Conservation (phyloP, 345 rosid species). For the Eucalyptus victrix region DNA sequence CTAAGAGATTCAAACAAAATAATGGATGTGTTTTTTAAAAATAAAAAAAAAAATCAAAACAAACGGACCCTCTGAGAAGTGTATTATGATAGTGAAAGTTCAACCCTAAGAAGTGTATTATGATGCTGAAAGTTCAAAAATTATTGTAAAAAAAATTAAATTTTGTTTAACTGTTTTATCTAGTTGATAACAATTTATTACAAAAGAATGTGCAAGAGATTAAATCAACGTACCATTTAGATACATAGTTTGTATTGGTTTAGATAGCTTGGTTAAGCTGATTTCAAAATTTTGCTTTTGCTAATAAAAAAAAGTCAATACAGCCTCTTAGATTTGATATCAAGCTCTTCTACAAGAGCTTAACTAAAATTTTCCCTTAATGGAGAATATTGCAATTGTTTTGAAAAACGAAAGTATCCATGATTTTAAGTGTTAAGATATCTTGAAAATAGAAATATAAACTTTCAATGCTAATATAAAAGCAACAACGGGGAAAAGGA, state of each 20-base stretch:
- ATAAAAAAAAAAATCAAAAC: rapidly evolving
- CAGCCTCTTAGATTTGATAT: not conserved
- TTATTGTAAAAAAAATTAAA: too few relatives aligned
- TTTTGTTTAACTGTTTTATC: too few relatives aligned
- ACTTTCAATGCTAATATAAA: not conserved
- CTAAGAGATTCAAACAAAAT: not conserved
- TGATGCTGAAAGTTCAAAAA: not conserved
- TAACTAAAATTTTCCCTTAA: not conserved
- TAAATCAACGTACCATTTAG: not conserved
- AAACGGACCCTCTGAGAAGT: not conserved
- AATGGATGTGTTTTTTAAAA: too few relatives aligned
- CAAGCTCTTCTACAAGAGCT: not conserved
- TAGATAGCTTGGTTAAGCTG: not conserved
- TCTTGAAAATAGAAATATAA: not conserved
- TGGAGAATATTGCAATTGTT: not conserved
- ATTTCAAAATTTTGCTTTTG: not conserved
- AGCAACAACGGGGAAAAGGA: not conserved
- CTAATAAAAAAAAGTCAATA: not conserved
- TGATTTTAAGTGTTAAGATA: not conserved
- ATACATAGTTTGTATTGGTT: too few relatives aligned
- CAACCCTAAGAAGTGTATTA: not conserved
- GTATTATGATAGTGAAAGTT: not conserved
- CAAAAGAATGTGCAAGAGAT: not conserved
- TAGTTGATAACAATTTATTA: too few relatives aligned
- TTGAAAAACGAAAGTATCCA: too few relatives aligned